phyloP scores from a whole-genome alignment of 345 rosid genomes.

The Sisymbrium irio region DNA sequence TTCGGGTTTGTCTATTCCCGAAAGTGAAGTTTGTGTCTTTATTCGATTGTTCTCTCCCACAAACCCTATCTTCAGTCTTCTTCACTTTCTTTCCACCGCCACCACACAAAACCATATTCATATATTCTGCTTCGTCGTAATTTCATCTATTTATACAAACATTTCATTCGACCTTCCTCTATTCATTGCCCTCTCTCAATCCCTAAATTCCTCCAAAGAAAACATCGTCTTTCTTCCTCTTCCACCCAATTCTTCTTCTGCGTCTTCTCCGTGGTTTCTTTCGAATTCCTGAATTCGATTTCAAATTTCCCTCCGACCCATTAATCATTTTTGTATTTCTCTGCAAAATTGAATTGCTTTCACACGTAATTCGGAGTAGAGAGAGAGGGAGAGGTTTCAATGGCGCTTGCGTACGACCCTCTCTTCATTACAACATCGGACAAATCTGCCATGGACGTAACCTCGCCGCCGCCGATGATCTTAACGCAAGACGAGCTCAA shows the following conservation, averaged over 20 bases:
- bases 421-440: conserved; percentile 41
- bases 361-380: too few species aligned
- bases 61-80: conserved; percentile 30
- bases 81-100: conserved; percentile 26
- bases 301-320: too few species aligned
- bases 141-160: not conserved
- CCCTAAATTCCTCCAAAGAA: not conserved
- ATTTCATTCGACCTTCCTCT: conserved; percentile 11
- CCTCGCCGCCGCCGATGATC: conserved; percentile 32
- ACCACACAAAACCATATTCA: conserved; percentile 24
- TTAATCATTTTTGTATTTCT: too few species aligned
- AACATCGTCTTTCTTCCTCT: not conserved
- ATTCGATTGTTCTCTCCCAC: conserved; percentile 8
- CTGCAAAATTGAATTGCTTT: too few species aligned
- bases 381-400: conserved; percentile 4
- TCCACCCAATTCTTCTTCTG: not conserved
- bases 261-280: not conserved
- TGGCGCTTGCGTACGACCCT: conserved; percentile 51
- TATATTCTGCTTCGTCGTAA: not conserved
- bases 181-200: not conserved
- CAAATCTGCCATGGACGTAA: conserved; percentile 34
- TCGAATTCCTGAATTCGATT: not conserved
- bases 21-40: conserved; percentile 4
- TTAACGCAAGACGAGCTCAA: conserved; percentile 79
- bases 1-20: not conserved